Evolutionary conservation across 1,284 basidiomycete species (phyloP).

Genomic region (Cystobasidium pallidum): DNA sequence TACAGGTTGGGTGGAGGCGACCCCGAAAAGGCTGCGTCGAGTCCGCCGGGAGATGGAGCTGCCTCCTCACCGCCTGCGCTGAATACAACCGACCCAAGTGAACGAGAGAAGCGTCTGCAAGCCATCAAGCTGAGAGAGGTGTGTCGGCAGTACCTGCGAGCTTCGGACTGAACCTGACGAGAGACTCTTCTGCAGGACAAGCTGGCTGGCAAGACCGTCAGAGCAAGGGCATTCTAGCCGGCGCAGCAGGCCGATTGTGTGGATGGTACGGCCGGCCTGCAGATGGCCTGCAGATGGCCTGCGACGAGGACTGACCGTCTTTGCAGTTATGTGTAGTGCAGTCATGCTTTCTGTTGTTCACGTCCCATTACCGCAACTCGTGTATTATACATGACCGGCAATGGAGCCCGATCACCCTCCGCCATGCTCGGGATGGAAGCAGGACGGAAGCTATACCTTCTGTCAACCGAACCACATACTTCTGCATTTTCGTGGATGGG

Average conservation of each 20-base stretch:
- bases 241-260: not conserved
- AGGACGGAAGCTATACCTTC: slow-evolving; percentile 13
- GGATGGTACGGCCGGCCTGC: too few species aligned
- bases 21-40: slow-evolving; percentile 14
- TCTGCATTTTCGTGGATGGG: too few species aligned
- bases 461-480: not conserved
- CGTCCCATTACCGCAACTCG: not conserved
- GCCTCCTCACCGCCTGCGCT: not conserved
- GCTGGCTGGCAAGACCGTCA: slow-evolving; percentile 11
- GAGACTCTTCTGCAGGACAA: slow-evolving; percentile 11
- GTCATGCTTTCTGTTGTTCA: slow-evolving; percentile 6
- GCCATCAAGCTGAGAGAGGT: slow-evolving; percentile 2
- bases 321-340: not conserved
- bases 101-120: slow-evolving; percentile 2
- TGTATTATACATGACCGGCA: not conserved
- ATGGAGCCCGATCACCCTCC: not conserved
- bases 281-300: too few species aligned
- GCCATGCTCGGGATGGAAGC: not conserved
- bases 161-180: not conserved
- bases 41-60: not conserved
- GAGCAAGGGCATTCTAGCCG: slow-evolving; percentile 8
- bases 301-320: too few species aligned
- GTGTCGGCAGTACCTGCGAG: not conserved
- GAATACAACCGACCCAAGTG: slow-evolving; percentile 1
- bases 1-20: slow-evolving; percentile 20